Conservation (phyloP, 2,329 filamentous ascomycete species). For the Sporothrix pseudoabietina region DNA sequence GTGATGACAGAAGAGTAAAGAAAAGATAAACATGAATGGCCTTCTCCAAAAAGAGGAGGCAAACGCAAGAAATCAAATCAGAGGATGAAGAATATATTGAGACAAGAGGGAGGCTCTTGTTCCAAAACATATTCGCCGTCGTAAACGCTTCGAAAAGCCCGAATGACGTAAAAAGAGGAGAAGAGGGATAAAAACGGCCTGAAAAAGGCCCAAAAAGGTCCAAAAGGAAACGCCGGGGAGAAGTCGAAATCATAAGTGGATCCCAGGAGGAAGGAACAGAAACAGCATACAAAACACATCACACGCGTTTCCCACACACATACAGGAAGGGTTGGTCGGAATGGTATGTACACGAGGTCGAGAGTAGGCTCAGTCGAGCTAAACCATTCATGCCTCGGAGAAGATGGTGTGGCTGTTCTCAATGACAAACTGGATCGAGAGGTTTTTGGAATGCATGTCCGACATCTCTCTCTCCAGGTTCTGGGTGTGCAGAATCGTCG, state of each 20-base stretch:
- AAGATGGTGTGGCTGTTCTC: conserved; percentile 88
- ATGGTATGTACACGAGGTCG: conserved; percentile 25
- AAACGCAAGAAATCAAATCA: not conserved
- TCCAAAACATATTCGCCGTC: conserved; percentile 2
- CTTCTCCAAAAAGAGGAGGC: not conserved
- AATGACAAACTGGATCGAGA: conserved; percentile 88
- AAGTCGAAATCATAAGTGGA: conserved; percentile 1
- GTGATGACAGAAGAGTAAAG: conserved; percentile 6
- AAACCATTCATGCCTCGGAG: conserved; percentile 46
- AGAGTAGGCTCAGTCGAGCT: not conserved
- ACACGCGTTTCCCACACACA: conserved; percentile 1
- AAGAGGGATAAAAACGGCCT: not conserved
- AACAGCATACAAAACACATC: not conserved
- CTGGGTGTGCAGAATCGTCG: conserved; percentile 91
- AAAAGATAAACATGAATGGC: not conserved
- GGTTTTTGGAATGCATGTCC: conserved; percentile 91
- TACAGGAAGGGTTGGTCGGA: not conserved
- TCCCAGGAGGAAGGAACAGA: conserved; percentile 1
- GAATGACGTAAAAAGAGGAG: conserved; percentile 6
- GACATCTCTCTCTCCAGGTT: conserved; percentile 93
- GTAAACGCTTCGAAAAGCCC: conserved; percentile 19
- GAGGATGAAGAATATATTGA: not conserved
- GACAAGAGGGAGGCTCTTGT: not conserved
- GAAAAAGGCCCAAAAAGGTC: not conserved
- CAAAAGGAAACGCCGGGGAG: not conserved